These are phyloP conservation scores for Clitoria ternatea DNA, from an alignment of 306 rosid species.

Conservation along the genomic window DNA sequence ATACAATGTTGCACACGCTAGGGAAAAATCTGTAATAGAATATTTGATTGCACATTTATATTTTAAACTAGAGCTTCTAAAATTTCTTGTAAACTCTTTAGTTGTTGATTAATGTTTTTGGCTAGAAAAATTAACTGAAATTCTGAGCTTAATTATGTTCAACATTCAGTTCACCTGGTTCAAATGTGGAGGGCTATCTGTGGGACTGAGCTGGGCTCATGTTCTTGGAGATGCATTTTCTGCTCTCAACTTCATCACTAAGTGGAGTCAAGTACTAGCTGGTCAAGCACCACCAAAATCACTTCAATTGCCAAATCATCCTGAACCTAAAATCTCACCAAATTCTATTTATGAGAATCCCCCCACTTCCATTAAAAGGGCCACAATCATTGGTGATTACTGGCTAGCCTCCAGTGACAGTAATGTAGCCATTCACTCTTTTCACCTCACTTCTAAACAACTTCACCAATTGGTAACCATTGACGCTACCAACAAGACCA, in stretches of 20 bases:
- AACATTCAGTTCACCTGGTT: conserved; percentile 53
- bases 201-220: conserved; percentile 86
- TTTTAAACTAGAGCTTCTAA: no score
- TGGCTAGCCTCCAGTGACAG: conserved; percentile 34
- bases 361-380: conserved; percentile 31
- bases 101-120: no score
- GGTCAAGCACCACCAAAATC: conserved; percentile 36
- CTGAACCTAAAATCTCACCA: neutral
- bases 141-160: neutral
- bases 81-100: no score
- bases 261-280: conserved; percentile 44
- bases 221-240: conserved; percentile 76
- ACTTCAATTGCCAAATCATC: conserved; percentile 14
- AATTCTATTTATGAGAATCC: conserved; percentile 20
- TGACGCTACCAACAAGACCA: neutral
- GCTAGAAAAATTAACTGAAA: neutral
- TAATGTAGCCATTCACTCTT: conserved; percentile 42
- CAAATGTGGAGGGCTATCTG: conserved; percentile 67
- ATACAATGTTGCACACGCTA: no score
- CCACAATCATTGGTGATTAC: conserved; percentile 36
- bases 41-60: no score
- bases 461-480: conserved; percentile 32
- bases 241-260: conserved; percentile 53
- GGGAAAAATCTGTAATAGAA: no score
- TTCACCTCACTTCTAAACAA: conserved; percentile 38